Evolutionary conservation across 208 protist genomes (phyloP).

Genomic region (Leishmania amazonensis): DNA sequence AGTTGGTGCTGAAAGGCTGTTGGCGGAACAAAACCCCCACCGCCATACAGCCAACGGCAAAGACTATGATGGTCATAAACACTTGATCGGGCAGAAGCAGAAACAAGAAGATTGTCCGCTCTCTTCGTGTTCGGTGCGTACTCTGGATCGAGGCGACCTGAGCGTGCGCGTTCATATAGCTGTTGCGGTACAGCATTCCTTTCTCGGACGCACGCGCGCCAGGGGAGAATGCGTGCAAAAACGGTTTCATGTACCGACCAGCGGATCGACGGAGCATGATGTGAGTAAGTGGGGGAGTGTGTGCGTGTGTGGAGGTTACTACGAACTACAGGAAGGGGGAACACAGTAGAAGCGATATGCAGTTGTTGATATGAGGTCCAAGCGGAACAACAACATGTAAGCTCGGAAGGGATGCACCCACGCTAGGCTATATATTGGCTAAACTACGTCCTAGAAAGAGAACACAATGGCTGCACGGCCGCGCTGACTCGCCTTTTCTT

Average conservation of each 20-base stretch:
- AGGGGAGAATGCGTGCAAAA: conserved; percentile 82
- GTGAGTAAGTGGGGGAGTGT: background rate
- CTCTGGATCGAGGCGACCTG: conserved; percentile 66
- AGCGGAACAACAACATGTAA: background rate
- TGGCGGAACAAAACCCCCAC: conserved; percentile 36
- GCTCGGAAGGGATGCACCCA: background rate
- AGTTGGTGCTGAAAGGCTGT: conserved; percentile 56
- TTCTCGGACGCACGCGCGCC: conserved; percentile 79
- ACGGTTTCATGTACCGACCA: conserved; percentile 65
- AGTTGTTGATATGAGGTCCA: background rate
- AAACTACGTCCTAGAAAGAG: background rate
- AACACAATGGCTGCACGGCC: background rate
- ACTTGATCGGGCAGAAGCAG: conserved; percentile 80
- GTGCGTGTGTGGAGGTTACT: background rate
- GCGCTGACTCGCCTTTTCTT: background rate
- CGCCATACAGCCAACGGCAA: conserved; percentile 10
- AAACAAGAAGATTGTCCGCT: conserved; percentile 57
- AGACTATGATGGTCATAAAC: conserved; percentile 28
- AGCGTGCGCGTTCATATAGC: conserved; percentile 83
- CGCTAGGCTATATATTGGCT: background rate
- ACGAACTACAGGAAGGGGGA: background rate
- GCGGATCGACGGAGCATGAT: conserved; percentile 64
- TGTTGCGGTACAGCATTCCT: conserved; percentile 90
- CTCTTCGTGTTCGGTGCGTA: conserved; percentile 59
- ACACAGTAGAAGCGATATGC: background rate